These are phyloP conservation scores for Cryptosporidium sp. DNA, from an alignment of 169 alveolate genomes.

Conservation along the genomic window DNA sequence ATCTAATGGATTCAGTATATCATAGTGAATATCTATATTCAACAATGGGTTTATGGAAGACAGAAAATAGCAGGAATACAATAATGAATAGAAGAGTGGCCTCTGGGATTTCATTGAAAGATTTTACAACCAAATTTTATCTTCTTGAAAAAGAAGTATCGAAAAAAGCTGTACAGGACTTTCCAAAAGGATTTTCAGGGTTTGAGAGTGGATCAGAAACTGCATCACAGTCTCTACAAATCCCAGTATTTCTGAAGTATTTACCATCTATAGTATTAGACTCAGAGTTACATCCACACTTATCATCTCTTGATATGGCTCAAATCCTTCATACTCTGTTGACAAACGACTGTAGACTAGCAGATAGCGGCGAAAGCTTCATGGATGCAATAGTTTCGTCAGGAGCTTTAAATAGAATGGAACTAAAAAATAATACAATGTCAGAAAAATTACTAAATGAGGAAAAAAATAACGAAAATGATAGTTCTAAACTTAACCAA, in stretches of 20 bases:
- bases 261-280: constrained; percentile 51
- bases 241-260: constrained; percentile 44
- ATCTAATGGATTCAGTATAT: constrained; percentile 35
- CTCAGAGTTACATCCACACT: constrained; percentile 44
- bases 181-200: constrained; percentile 60
- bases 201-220: constrained; percentile 18
- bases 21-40: constrained; percentile 40
- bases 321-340: constrained; percentile 41
- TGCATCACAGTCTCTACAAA: constrained; percentile 8
- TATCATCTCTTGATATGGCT: constrained; percentile 72
- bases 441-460: background rate
- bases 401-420: constrained; percentile 7
- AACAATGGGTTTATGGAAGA: constrained; percentile 53
- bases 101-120: constrained; percentile 53
- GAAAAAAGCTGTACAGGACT: constrained; percentile 22
- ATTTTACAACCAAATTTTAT: constrained; percentile 50
- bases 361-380: constrained; percentile 22
- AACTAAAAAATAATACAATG: background rate
- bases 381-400: constrained; percentile 54
- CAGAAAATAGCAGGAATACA: constrained; percentile 32
- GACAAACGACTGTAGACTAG: constrained; percentile 36
- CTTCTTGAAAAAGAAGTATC: constrained; percentile 34
- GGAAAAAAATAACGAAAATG: background rate
- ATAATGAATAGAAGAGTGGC: constrained; percentile 61
- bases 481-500: background rate